Evolutionary conservation across 2,329 filamentous ascomycete species (phyloP).

Genomic region (Pyricularia pennisetigena): DNA sequence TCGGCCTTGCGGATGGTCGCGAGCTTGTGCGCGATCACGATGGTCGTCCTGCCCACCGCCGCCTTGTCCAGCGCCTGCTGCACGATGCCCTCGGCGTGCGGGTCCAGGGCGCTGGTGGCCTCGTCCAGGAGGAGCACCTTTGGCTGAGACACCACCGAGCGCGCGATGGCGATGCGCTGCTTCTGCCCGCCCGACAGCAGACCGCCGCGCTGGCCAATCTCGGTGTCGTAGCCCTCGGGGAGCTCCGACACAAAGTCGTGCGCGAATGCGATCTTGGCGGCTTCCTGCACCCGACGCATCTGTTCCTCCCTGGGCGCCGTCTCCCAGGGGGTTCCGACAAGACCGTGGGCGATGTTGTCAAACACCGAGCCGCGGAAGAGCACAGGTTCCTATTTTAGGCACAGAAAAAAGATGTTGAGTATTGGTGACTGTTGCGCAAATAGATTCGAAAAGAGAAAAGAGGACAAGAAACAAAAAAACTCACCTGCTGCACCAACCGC

Average conservation of each 20-base stretch:
- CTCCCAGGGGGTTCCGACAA: slow-evolving; percentile 43
- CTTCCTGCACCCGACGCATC: slow-evolving; percentile 44
- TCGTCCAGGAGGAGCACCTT: slow-evolving; percentile 59
- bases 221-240: slow-evolving; percentile 42
- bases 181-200: slow-evolving; percentile 88
- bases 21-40: slow-evolving; percentile 55
- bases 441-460: no score
- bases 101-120: slow-evolving; percentile 49
- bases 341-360: slow-evolving; percentile 51
- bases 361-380: slow-evolving; percentile 57
- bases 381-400: slow-evolving; percentile 50
- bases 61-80: slow-evolving; percentile 45
- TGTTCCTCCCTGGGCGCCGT: slow-evolving; percentile 44
- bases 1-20: slow-evolving; percentile 38
- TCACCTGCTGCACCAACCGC: slow-evolving; percentile 50
- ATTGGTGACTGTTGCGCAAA: slow-evolving; percentile 71
- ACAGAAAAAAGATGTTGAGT: slow-evolving; percentile 70
- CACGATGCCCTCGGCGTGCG: slow-evolving; percentile 36
- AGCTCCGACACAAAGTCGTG: slow-evolving; percentile 7
- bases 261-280: slow-evolving; percentile 52
- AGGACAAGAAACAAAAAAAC: no score
- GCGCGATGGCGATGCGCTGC: slow-evolving; percentile 87
- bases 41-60: slow-evolving; percentile 49
- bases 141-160: slow-evolving; percentile 55
- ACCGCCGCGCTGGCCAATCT: slow-evolving; percentile 62